A percentile compares a stretch with the other conserved stretches of the same genome.
Conservation (phyloP, 192 early-diverging fungal genomes). For the Coemansia nantahalensis region DNA sequence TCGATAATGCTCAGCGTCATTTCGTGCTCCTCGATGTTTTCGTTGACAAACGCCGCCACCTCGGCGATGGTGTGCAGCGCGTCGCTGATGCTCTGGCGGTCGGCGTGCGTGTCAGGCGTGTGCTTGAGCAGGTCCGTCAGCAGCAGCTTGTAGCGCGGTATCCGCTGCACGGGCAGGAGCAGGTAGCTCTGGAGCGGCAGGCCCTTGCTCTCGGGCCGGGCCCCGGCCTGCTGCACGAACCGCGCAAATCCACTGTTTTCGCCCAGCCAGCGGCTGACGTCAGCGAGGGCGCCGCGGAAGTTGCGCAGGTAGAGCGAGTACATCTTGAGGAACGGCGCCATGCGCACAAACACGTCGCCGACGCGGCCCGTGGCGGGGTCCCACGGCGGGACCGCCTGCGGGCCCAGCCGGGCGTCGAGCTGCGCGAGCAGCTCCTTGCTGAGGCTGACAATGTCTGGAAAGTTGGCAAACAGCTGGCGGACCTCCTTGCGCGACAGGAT, state of each 20-base stretch:
- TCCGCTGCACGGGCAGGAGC: slow-evolving; percentile 54
- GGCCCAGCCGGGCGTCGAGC: slow-evolving; percentile 58
- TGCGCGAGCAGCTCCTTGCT: slow-evolving; percentile 59
- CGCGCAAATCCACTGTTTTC: slow-evolving; percentile 31
- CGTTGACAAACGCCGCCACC: slow-evolving; percentile 77
- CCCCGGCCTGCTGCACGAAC: slow-evolving; percentile 41
- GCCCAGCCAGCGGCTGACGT: slow-evolving; percentile 39
- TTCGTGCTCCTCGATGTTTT: slow-evolving; percentile 77
- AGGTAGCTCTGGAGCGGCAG: slow-evolving; percentile 56
- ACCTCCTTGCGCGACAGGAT: slow-evolving; percentile 58
- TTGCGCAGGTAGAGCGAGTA: slow-evolving; percentile 58
- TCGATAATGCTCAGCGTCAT: slow-evolving; percentile 67
- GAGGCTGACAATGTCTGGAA: slow-evolving; percentile 60
- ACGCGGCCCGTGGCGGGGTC: slow-evolving; percentile 33
- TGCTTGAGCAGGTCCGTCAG: slow-evolving; percentile 55
- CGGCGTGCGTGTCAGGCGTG: slow-evolving; percentile 50
- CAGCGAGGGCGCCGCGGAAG: slow-evolving; percentile 50
- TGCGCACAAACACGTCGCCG: slow-evolving; percentile 50
- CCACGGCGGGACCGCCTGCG: slow-evolving; percentile 36
- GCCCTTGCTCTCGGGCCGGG: slow-evolving; percentile 45
- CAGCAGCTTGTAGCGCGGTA: slow-evolving; percentile 53
- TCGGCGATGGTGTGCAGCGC: slow-evolving; percentile 52
- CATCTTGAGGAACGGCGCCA: slow-evolving; percentile 55
- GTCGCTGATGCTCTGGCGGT: slow-evolving; percentile 41
- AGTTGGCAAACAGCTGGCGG: slow-evolving; percentile 65